Conservation (phyloP, 1,284 basidiomycete species). For the Mycosarcoma maydis region DNA sequence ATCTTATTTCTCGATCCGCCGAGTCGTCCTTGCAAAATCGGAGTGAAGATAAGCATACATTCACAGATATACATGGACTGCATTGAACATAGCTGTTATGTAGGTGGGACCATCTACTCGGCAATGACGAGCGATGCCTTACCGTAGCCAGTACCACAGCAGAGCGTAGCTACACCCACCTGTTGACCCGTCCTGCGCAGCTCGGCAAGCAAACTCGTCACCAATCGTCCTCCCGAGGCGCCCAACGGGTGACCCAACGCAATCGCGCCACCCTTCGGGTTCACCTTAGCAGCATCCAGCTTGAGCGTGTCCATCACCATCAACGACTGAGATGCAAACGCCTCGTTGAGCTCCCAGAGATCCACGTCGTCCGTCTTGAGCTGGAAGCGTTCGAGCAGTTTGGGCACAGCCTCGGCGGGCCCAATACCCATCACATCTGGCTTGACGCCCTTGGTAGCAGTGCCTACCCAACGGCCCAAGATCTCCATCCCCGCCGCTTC, state of each 20-base stretch:
- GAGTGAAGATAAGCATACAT: too few species aligned
- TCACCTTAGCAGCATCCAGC: constrained; percentile 54
- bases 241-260: constrained; percentile 65
- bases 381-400: constrained; percentile 56
- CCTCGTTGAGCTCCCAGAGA: constrained; percentile 66
- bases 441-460: constrained; percentile 59
- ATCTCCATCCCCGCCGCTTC: constrained; percentile 60
- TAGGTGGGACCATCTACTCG: constrained; percentile 49
- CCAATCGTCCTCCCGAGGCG: constrained; percentile 60
- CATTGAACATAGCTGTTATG: too few species aligned
- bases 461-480: constrained; percentile 60
- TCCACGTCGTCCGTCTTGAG: constrained; percentile 58
- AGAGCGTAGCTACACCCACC: constrained; percentile 60
- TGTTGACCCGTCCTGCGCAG: constrained; percentile 57
- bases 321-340: constrained; percentile 63
- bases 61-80: background rate
- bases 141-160: constrained; percentile 64
- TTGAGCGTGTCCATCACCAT: constrained; percentile 61
- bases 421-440: constrained; percentile 66
- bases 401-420: constrained; percentile 59
- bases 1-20: too few species aligned
- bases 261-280: constrained; percentile 66
- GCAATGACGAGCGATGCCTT: constrained; percentile 60
- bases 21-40: too few species aligned
- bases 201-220: constrained; percentile 60